Evolutionary conservation across 257 asterid genomes (phyloP), one percentile per base, ranked within the genome.

Genomic region (Jacaranda copaia): DNA sequence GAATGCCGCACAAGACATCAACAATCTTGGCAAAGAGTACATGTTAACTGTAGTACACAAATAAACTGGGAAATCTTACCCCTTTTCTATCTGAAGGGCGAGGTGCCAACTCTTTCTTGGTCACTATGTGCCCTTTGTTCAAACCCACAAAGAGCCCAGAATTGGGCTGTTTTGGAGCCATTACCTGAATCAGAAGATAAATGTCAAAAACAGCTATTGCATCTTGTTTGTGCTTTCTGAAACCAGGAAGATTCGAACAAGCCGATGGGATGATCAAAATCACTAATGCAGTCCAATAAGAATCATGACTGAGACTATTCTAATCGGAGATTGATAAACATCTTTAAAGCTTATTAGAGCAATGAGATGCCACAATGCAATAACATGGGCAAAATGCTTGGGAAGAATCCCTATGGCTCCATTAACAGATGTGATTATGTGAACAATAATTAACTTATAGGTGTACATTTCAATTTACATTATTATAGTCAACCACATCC

Each of bases 151-250:
- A 78, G 58, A 85, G 77, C 58, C 89, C 89, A 0, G 81, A 61
- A 49, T 74, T 83, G 11, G 88, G 84, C 85, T 76, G 89, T 52
- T 81, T 83, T 55, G 86, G 86, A 75, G 86, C 83, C 88, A 86
- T 81, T n/a, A 63, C 82, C 81, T 78, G 63, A 49, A 57, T 67
- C 38, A 60, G 39, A 8, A 43, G 32, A 45, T 19, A 67, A 61
- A 20, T 4, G 5, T 51, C 19, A 51, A 13, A 13, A 51, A 13
- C 19, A 3, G 57, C 16, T 5, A 58, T 1, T 58, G 60, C 25
- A 20, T 58, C 38, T 58, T 58, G 35, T 16, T 11, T 6, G 25
- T 18, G 32, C 11, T n/a, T 55, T 18, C 39, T 53, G 60, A n/a
- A 53, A 53, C 25, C 60, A 53, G 51, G 1, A 16, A 10, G 19